phyloP scores from a whole-genome alignment of 345 rosid species.

The Eutrema heterophyllum region DNA sequence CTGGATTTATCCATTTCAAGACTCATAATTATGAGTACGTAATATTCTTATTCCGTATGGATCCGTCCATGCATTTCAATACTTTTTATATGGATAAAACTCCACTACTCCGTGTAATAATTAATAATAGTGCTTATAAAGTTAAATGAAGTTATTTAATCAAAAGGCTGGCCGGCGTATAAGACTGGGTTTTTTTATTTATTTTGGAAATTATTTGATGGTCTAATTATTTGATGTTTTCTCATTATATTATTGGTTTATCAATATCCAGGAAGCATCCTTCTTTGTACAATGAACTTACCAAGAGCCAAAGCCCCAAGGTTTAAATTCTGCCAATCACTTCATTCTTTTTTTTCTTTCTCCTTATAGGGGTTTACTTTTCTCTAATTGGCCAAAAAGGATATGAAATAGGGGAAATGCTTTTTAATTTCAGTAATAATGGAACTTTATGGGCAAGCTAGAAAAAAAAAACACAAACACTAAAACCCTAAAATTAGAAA shows the following conservation, averaged over 20 bases:
- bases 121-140: background rate
- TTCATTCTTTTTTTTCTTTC: background rate
- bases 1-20: constrained; percentile 78
- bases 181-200: background rate
- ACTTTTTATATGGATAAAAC: background rate
- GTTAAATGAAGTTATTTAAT: background rate
- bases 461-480: no score
- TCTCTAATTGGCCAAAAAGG: background rate
- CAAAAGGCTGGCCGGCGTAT: background rate
- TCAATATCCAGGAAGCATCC: constrained; percentile 66
- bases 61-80: background rate
- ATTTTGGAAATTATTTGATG: background rate
- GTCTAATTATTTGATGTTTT: background rate
- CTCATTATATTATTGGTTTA: constrained; percentile 16
- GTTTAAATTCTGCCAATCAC: constrained; percentile 29
- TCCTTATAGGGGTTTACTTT: background rate
- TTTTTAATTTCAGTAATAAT: no score
- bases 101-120: background rate
- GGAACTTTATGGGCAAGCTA: no score
- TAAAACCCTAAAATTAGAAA: no score
- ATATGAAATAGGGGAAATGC: no score
- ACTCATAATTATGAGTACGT: constrained; percentile 72
- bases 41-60: background rate
- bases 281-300: constrained; percentile 52
- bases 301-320: constrained; percentile 87